Conservation (phyloP, 2,329 filamentous ascomycete genomes). For the Ophiostoma quercus region DNA sequence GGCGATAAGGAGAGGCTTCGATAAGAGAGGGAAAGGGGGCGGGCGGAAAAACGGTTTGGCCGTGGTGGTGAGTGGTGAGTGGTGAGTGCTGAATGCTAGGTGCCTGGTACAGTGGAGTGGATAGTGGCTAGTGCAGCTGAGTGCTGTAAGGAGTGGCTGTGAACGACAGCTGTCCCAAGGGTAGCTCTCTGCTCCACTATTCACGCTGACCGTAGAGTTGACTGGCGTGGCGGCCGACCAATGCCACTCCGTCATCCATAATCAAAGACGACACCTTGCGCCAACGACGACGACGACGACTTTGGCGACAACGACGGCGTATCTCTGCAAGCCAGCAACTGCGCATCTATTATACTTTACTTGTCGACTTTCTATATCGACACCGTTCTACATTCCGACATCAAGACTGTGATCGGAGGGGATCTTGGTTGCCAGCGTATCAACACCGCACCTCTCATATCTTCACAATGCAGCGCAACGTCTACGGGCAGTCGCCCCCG, state of each 20-base stretch:
- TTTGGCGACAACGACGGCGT: not conserved
- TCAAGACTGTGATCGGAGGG: not conserved
- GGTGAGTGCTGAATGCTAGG: not conserved
- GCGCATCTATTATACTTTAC: not conserved
- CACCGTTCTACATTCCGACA: not conserved
- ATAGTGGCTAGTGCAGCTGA: not conserved
- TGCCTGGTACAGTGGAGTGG: not conserved
- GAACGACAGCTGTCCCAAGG: constrained; percentile 11
- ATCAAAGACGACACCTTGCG: constrained; percentile 25
- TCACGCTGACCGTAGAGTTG: not conserved
- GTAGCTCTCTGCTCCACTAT: not conserved
- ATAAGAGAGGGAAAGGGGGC: constrained; percentile 13
- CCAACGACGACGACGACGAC: constrained; percentile 20
- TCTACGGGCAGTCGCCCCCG: constrained; percentile 82
- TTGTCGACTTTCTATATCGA: not conserved
- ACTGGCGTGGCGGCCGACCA: constrained; percentile 4
- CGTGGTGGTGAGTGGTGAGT: not conserved
- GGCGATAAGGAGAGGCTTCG: constrained; percentile 17
- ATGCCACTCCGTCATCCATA: constrained; percentile 13
- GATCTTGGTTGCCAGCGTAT: not conserved
- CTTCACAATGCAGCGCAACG: constrained; percentile 70
- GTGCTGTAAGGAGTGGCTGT: not conserved
- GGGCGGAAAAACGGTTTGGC: constrained; percentile 20
- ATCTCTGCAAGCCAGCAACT: constrained; percentile 5
- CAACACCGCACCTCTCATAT: not conserved